phyloP scores from a whole-genome alignment of 2,329 filamentous ascomycete genomes.

The Epichloe coenophiala region DNA sequence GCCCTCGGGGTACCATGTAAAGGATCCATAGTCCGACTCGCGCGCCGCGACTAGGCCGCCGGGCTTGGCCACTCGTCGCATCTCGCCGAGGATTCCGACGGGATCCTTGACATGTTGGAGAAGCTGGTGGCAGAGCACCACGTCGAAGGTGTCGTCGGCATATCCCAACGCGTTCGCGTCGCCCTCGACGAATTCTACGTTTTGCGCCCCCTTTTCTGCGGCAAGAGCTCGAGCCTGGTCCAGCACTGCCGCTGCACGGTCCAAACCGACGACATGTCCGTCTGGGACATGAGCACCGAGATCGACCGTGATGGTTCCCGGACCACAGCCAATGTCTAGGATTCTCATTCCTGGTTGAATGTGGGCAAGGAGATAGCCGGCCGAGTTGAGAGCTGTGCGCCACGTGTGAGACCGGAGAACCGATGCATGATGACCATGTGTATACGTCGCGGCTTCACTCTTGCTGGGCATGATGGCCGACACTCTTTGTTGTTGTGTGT shows the following conservation, averaged over 20 bases:
- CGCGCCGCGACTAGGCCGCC: slow-evolving; percentile 26
- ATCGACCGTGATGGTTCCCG: slow-evolving; percentile 32
- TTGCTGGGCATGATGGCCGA: background rate
- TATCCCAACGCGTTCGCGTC: slow-evolving; percentile 19
- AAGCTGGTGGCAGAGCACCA: slow-evolving; percentile 26
- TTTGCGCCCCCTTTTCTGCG: slow-evolving; percentile 16
- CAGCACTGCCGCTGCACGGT: slow-evolving; percentile 20
- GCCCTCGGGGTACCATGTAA: slow-evolving; percentile 12
- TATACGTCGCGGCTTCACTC: slow-evolving; percentile 16
- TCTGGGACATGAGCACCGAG: slow-evolving; percentile 22
- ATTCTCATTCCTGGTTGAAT: slow-evolving; percentile 24
- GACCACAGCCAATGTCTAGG: slow-evolving; percentile 35
- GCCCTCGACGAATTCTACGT: slow-evolving; percentile 20
- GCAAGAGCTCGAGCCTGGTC: slow-evolving; percentile 16
- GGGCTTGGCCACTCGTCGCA: slow-evolving; percentile 25
- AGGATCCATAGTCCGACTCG: slow-evolving; percentile 10
- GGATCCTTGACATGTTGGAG: slow-evolving; percentile 25
- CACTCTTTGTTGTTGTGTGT: too few species aligned
- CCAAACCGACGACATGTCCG: slow-evolving; percentile 25
- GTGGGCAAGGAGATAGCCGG: slow-evolving; percentile 26
- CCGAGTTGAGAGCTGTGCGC: slow-evolving; percentile 29
- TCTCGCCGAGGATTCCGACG: slow-evolving; percentile 22
- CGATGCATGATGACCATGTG: slow-evolving; percentile 25
- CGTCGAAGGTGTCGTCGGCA: slow-evolving; percentile 24
- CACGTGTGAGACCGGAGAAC: slow-evolving; percentile 24